Evolutionary conservation across 202 grass and related monocot genomes (phyloP).

Genomic region (Cymbopogon flexuosus): DNA sequence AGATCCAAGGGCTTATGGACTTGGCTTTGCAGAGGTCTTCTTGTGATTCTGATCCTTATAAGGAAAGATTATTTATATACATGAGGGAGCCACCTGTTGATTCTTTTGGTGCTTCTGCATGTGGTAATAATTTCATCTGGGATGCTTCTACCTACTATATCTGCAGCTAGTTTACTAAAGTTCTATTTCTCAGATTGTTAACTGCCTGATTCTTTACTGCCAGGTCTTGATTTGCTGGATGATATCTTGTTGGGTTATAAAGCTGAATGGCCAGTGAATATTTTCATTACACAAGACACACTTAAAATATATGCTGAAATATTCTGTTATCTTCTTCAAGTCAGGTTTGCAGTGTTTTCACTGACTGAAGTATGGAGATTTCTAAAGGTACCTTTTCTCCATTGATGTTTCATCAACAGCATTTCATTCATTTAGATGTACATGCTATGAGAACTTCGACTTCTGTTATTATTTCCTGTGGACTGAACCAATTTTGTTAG

Average conservation of each 20-base stretch:
- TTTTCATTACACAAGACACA: slow-evolving; percentile 70
- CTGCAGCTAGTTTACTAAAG: background rate
- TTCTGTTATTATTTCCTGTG: background rate
- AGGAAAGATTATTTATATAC: slow-evolving; percentile 79
- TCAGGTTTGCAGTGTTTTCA: slow-evolving; percentile 75
- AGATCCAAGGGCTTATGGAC: slow-evolving; percentile 82
- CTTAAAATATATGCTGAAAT: slow-evolving; percentile 92
- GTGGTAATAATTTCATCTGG: slow-evolving; percentile 46
- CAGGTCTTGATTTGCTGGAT: slow-evolving; percentile 73
- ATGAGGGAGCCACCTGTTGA: slow-evolving; percentile 42
- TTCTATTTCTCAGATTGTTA: slow-evolving; percentile 26
- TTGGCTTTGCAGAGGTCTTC: slow-evolving; percentile 89
- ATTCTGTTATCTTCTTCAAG: slow-evolving; percentile 83
- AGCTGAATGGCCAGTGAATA: slow-evolving; percentile 92
- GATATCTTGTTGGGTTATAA: slow-evolving; percentile 80
- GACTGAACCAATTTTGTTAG: slow-evolving; percentile 8
- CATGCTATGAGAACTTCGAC: background rate
- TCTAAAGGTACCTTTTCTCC: slow-evolving; percentile 62
- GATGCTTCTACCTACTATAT: slow-evolving; percentile 1
- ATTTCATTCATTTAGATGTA: slow-evolving; percentile 28
- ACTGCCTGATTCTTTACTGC: slow-evolving; percentile 27
- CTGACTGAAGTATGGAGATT: slow-evolving; percentile 70
- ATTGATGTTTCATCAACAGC: slow-evolving; percentile 18
- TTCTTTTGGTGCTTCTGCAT: slow-evolving; percentile 42
- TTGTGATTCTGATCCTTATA: slow-evolving; percentile 76